Percentiles rank a stretch among this genome's conserved stretches.
Conservation (phyloP, 805 yeast genomes). For the Metschnikowia drakensbergensis region DNA sequence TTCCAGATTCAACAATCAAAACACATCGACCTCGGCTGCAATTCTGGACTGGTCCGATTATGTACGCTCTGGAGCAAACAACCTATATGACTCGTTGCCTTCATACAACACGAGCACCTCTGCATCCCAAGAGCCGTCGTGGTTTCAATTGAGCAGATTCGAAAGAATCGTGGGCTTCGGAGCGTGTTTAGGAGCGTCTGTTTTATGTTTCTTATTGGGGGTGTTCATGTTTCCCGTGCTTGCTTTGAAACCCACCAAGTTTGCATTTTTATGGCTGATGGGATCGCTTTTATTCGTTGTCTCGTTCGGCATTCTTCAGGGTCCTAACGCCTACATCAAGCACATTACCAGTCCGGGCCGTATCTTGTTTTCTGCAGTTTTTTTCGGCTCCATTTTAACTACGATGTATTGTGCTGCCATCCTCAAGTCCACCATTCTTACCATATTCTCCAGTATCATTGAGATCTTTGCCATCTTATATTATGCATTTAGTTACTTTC, state of each 20-base stretch:
- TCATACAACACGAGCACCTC: slow-evolving; percentile 48
- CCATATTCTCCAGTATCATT: slow-evolving; percentile 67
- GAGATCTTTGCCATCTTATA: slow-evolving; percentile 86
- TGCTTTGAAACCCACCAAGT: slow-evolving; percentile 85
- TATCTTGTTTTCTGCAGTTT: slow-evolving; percentile 73
- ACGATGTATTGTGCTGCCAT: slow-evolving; percentile 75
- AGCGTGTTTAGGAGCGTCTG: slow-evolving; percentile 69
- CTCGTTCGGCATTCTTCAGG: slow-evolving; percentile 89
- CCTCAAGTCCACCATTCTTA: slow-evolving; percentile 66
- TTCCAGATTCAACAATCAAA: slow-evolving; percentile 11
- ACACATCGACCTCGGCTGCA: slow-evolving; percentile 20
- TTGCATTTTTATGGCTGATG: slow-evolving; percentile 85
- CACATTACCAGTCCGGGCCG: slow-evolving; percentile 77
- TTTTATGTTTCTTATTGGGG: slow-evolving; percentile 78
- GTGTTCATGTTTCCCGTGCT: slow-evolving; percentile 84
- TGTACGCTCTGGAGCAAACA: slow-evolving; percentile 43
- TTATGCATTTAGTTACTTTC: slow-evolving; percentile 90
- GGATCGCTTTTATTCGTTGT: slow-evolving; percentile 84
- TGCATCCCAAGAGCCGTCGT: slow-evolving; percentile 59
- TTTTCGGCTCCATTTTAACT: slow-evolving; percentile 71
- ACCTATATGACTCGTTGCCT: slow-evolving; percentile 65
- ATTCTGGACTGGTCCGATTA: slow-evolving; percentile 44
- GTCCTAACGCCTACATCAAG: slow-evolving; percentile 73
- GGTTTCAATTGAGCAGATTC: slow-evolving; percentile 73
- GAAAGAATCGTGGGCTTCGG: slow-evolving; percentile 78